Evolutionary conservation across 768 basidiomycete species (phyloP).

Genomic region (Amanita inopinata): DNA sequence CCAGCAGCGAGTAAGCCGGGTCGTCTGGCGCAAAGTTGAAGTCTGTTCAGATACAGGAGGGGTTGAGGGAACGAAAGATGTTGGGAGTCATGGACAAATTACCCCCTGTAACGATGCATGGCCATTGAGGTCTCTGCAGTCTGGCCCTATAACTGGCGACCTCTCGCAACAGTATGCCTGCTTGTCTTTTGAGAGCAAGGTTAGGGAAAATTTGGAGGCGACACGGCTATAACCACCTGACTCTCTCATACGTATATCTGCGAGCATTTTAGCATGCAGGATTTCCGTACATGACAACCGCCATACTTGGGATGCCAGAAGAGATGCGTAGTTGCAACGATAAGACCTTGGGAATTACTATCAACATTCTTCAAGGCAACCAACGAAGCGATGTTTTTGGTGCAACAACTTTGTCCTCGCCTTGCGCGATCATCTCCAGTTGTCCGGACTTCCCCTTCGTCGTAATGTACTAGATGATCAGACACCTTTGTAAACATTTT

Average conservation of each 20-base stretch:
- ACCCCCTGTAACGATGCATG: slow-evolving; percentile 83
- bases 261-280: slow-evolving; percentile 12
- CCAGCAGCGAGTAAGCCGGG: slow-evolving; percentile 70
- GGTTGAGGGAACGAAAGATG: neutral
- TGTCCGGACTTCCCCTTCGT: slow-evolving; percentile 45
- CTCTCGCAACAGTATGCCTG: slow-evolving; percentile 62
- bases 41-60: slow-evolving; percentile 35
- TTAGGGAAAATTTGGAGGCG: neutral
- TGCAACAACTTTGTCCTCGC: slow-evolving; percentile 53
- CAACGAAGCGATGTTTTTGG: slow-evolving; percentile 74
- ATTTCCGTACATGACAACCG: neutral
- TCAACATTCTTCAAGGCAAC: slow-evolving; percentile 48
- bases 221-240: slow-evolving; percentile 34
- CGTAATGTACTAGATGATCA: slow-evolving; percentile 53
- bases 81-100: slow-evolving; percentile 12
- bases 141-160: slow-evolving; percentile 44
- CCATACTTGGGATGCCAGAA: slow-evolving; percentile 90
- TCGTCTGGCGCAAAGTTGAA: slow-evolving; percentile 87
- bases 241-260: slow-evolving; percentile 77
- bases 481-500: slow-evolving; percentile 36
- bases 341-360: slow-evolving; percentile 39
- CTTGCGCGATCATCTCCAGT: slow-evolving; percentile 26
- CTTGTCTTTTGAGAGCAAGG: slow-evolving; percentile 46
- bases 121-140: slow-evolving; percentile 45
- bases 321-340: slow-evolving; percentile 84